A percentile compares a stretch with the other conserved stretches of the same genome.
These are phyloP conservation scores for Aspergillus piperis DNA, from an alignment of 2,329 filamentous ascomycete genomes.

Conservation along the genomic window DNA sequence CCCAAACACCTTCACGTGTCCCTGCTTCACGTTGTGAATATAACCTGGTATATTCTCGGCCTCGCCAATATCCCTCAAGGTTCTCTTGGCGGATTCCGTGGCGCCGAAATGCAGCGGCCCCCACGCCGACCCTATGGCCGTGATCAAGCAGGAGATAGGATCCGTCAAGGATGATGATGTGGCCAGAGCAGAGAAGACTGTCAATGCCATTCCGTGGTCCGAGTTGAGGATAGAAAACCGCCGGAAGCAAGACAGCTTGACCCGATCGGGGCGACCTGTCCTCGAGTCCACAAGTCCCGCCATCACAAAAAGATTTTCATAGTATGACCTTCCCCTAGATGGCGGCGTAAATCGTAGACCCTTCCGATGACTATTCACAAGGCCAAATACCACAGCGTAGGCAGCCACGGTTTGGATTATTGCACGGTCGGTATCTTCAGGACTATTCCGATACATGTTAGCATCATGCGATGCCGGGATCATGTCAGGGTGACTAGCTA, in stretches of 20 bases:
- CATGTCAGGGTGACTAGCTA: conserved; percentile 22
- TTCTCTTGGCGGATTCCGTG: conserved; percentile 57
- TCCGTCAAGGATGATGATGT: conserved; percentile 60
- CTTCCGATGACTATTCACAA: conserved; percentile 30
- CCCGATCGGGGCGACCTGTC: conserved; percentile 52
- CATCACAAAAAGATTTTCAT: conserved; percentile 59
- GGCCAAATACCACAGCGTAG: conserved; percentile 29
- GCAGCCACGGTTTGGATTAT: conserved; percentile 29
- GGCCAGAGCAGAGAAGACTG: conserved; percentile 58
- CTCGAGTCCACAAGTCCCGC: conserved; percentile 53
- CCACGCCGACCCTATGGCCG: conserved; percentile 57
- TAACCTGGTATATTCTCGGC: conserved; percentile 31
- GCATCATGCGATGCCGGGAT: conserved; percentile 25
- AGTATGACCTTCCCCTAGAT: conserved; percentile 50
- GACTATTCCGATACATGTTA: conserved; percentile 28
- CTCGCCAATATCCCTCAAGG: conserved; percentile 24
- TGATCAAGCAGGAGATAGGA: conserved; percentile 55
- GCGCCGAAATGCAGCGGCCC: conserved; percentile 63
- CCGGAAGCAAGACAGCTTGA: conserved; percentile 51
- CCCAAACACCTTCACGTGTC: conserved; percentile 31
- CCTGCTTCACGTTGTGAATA: conserved; percentile 31
- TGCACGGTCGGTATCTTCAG: conserved; percentile 21
- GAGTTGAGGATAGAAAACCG: conserved; percentile 59
- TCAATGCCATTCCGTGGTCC: conserved; percentile 62
- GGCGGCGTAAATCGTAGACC: conserved; percentile 21